Conservation (phyloP, 2,329 filamentous ascomycete species). For the Ramularia collo-cygni region DNA sequence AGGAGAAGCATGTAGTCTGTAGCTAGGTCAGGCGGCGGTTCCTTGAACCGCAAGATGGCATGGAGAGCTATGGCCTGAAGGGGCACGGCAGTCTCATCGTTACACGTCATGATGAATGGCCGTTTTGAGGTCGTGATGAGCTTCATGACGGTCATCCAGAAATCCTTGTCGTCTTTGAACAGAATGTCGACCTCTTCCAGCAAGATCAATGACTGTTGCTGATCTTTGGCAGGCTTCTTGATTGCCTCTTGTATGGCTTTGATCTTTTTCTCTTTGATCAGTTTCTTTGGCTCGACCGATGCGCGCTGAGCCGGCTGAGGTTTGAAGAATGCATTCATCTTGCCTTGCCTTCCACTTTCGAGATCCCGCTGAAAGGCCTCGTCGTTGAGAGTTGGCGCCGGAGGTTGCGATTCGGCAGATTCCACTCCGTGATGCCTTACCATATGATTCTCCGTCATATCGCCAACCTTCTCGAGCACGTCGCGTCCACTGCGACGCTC, state of each 20-base stretch:
- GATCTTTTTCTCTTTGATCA: constrained; percentile 19
- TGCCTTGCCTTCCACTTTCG: constrained; percentile 66
- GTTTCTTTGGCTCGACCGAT: constrained; percentile 28
- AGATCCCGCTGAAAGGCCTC: constrained; percentile 51
- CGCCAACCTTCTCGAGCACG: constrained; percentile 82
- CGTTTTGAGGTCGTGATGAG: constrained; percentile 80
- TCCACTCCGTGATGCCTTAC: constrained; percentile 50
- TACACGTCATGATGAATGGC: constrained; percentile 93
- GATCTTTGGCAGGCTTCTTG: constrained; percentile 40
- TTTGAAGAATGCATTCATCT: constrained; percentile 76
- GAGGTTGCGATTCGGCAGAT: constrained; percentile 24
- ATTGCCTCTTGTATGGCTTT: constrained; percentile 22
- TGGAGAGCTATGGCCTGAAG: constrained; percentile 68
- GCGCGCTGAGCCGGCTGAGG: constrained; percentile 20
- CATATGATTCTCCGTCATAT: constrained; percentile 94
- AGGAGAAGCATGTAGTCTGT: constrained; percentile 75
- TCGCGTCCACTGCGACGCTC: constrained; percentile 82
- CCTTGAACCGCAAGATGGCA: constrained; percentile 70
- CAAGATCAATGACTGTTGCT: constrained; percentile 91
- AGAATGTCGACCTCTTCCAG: constrained; percentile 90
- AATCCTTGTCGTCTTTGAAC: constrained; percentile 92
- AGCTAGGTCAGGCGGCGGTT: constrained; percentile 60
- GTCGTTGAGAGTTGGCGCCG: constrained; percentile 32
- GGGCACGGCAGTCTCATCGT: constrained; percentile 77
- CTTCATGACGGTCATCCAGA: constrained; percentile 75